Conservation (phyloP, 192 early-diverging fungal genomes). For the Linnemannia schmuckeri region DNA sequence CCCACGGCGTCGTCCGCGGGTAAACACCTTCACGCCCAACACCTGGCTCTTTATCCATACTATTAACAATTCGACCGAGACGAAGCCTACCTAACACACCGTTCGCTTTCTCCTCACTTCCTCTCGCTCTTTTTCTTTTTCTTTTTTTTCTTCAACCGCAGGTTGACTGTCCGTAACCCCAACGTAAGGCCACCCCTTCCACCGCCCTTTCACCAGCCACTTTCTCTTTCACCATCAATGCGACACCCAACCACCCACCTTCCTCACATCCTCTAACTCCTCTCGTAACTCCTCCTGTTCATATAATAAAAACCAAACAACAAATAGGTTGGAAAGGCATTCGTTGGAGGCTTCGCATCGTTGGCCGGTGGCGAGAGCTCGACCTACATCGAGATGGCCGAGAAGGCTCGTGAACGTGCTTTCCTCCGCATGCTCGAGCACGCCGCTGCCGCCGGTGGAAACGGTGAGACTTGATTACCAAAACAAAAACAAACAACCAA, state of each 20-base stretch:
- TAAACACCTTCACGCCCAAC: neutral
- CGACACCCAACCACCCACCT: neutral
- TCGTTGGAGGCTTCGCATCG: slow-evolving; percentile 19
- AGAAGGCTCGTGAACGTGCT: slow-evolving; percentile 31
- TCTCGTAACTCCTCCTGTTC: too few relatives aligned
- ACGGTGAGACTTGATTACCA: neutral
- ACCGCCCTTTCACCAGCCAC: neutral
- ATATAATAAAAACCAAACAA: neutral
- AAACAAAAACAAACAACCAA: neutral
- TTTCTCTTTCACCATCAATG: neutral
- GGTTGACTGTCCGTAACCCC: slow-evolving; percentile 20
- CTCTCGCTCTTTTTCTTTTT: too few relatives aligned
- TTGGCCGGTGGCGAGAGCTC: slow-evolving; percentile 24
- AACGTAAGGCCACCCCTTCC: neutral
- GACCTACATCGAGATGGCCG: slow-evolving; percentile 32
- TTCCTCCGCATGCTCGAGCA: slow-evolving; percentile 24
- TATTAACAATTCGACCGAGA: neutral
- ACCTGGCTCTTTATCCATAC: neutral
- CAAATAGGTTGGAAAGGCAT: slow-evolving; percentile 16
- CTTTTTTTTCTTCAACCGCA: neutral
- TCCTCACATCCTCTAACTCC: too few relatives aligned
- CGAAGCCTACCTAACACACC: neutral
- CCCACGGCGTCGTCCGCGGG: slow-evolving; percentile 31
- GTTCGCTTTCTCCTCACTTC: neutral
- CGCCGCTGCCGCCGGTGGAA: slow-evolving; percentile 26